A percentile compares a stretch with the other conserved stretches of the same genome.
Conservation (phyloP, 164 flowering plant species). For the Sedum album region DNA sequence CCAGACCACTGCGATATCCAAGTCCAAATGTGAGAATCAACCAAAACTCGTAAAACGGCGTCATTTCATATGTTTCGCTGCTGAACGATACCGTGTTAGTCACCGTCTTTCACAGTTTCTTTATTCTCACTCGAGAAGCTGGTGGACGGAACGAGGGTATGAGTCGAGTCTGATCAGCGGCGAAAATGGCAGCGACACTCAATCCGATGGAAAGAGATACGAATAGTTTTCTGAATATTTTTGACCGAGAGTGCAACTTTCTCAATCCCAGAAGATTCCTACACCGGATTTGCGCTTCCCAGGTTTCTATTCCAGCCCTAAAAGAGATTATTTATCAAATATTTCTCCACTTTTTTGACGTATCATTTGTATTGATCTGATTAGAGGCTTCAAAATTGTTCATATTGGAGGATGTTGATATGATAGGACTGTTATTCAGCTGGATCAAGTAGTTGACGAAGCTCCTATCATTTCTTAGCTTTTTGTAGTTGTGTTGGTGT, state of each 20-base stretch:
- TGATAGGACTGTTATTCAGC: too few relatives aligned
- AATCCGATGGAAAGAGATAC: neutral
- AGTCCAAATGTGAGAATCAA: too few relatives aligned
- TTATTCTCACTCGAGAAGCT: neutral
- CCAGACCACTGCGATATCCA: neutral
- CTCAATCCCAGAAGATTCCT: conserved; percentile 24
- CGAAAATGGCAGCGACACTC: neutral
- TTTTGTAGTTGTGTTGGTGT: neutral
- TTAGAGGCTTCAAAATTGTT: conserved; percentile 35
- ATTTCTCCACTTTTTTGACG: too few relatives aligned
- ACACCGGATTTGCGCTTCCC: conserved; percentile 37
- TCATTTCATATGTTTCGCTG: too few relatives aligned
- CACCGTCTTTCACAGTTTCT: neutral
- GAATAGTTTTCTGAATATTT: conserved; percentile 22
- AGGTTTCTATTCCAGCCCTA: conserved; percentile 24
- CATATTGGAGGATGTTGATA: conserved; percentile 15
- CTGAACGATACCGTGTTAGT: neutral
- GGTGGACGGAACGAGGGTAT: neutral
- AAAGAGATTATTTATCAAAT: too few relatives aligned
- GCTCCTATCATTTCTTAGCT: too few relatives aligned
- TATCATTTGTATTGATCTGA: too few relatives aligned
- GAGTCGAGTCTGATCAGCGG: conserved; percentile 2
- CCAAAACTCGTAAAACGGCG: too few relatives aligned
- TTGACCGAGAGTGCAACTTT: conserved; percentile 31
- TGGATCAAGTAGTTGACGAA: too few relatives aligned